Conservation (phyloP, 2,329 filamentous ascomycete species). For the Colletotrichum destructivum region DNA sequence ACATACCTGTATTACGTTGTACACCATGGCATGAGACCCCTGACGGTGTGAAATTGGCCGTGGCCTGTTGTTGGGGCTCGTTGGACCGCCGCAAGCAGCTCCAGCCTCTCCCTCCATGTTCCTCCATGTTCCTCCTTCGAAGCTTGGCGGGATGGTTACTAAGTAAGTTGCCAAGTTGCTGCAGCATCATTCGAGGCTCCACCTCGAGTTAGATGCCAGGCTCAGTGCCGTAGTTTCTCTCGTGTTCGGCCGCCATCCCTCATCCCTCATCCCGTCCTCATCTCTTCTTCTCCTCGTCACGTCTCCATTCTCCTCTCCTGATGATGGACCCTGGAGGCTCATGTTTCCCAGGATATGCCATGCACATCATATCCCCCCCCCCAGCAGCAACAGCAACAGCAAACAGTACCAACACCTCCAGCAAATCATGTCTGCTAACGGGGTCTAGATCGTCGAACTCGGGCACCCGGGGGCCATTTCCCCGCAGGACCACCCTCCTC, state of each 20-base stretch:
- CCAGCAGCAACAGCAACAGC: not conserved
- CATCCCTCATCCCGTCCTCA: no score
- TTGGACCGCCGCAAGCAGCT: constrained; percentile 14
- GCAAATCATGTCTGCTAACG: not conserved
- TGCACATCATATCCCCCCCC: not conserved
- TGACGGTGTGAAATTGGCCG: constrained; percentile 8
- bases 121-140: constrained; percentile 5
- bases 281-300: no score
- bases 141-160: constrained; percentile 1
- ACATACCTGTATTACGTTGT: not conserved
- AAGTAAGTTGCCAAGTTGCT: no score
- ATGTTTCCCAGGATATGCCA: not conserved
- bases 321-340: not conserved
- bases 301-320: not conserved
- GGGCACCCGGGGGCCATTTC: constrained; percentile 21
- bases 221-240: constrained; percentile 13
- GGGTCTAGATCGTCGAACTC: constrained; percentile 13
- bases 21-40: not conserved
- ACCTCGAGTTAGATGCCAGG: not conserved
- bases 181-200: no score
- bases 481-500: constrained; percentile 13
- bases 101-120: not conserved
- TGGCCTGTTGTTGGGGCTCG: not conserved
- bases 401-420: not conserved
- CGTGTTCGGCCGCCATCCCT: constrained; percentile 7